phyloP scores from a whole-genome alignment of 495 filamentous ascomycete genomes.

The Neurospora sublineolata region DNA sequence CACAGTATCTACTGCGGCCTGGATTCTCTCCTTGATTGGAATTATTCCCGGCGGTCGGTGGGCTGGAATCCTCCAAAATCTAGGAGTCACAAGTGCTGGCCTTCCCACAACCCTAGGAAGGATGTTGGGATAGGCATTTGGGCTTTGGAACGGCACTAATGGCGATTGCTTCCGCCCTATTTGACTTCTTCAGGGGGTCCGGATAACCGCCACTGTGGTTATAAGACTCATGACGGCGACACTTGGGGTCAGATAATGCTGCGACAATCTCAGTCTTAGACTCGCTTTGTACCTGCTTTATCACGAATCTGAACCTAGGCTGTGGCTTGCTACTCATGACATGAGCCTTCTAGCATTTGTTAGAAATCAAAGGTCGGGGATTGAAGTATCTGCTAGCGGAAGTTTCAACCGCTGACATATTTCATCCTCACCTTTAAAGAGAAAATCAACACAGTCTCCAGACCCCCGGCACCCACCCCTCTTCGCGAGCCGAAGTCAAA shows the following conservation, averaged over 20 bases:
- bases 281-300: too few species aligned
- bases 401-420: not conserved
- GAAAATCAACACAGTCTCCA: not conserved
- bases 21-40: not conserved
- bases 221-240: rapidly evolving
- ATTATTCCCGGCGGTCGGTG: too few species aligned
- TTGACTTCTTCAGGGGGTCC: not conserved
- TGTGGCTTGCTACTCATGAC: not conserved
- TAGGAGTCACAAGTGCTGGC: not conserved
- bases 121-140: not conserved
- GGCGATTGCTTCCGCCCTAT: not conserved
- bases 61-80: not conserved
- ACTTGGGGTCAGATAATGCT: not conserved
- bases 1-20: too few species aligned
- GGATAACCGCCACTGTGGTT: not conserved
- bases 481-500: not conserved
- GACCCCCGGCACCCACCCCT: not conserved
- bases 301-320: not conserved
- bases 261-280: not conserved
- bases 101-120: not conserved
- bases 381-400: rapidly evolving
- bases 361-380: rapidly evolving
- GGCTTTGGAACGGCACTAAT: not conserved
- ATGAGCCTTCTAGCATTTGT: not conserved
- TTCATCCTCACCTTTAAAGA: not conserved